phyloP scores from a whole-genome alignment of 345 rosid species.

The Anastatica hierochuntica region DNA sequence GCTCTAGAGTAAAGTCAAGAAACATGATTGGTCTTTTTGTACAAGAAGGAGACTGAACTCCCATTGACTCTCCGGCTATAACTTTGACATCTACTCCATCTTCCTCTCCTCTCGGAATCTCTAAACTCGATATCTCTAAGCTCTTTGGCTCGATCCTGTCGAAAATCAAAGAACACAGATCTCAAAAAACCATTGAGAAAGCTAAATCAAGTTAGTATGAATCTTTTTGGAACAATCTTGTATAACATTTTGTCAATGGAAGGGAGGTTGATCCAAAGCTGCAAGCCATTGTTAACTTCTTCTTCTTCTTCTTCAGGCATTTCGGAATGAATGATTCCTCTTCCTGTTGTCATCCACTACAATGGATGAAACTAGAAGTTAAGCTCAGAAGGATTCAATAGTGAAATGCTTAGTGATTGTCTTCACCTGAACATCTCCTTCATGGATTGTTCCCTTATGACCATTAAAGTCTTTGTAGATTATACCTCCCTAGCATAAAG shows the following conservation, averaged over 20 bases:
- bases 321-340: conserved; percentile 92
- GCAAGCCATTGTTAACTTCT: conserved; percentile 52
- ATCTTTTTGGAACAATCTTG: not conserved
- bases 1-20: conserved; percentile 59
- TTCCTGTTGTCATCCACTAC: conserved; percentile 97
- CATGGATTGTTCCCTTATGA: conserved; percentile 49
- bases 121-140: conserved; percentile 35
- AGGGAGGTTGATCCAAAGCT: conserved; percentile 87
- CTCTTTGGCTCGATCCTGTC: conserved; percentile 70
- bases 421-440: conserved; percentile 82
- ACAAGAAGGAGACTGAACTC: conserved; percentile 54
- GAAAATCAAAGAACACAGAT: not conserved
- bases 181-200: not conserved
- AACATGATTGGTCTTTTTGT: conserved; percentile 77
- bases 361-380: not conserved
- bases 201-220: not conserved
- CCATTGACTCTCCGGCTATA: conserved; percentile 87
- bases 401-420: not conserved
- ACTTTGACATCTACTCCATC: conserved; percentile 58
- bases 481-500: conserved; percentile 48
- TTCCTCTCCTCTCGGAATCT: conserved; percentile 44
- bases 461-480: conserved; percentile 78
- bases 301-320: conserved; percentile 70
- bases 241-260: conserved; percentile 73
- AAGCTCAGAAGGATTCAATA: not conserved